phyloP scores from a whole-genome alignment of 1,139 yeast genomes.

The Insectozyma bohioensis region DNA sequence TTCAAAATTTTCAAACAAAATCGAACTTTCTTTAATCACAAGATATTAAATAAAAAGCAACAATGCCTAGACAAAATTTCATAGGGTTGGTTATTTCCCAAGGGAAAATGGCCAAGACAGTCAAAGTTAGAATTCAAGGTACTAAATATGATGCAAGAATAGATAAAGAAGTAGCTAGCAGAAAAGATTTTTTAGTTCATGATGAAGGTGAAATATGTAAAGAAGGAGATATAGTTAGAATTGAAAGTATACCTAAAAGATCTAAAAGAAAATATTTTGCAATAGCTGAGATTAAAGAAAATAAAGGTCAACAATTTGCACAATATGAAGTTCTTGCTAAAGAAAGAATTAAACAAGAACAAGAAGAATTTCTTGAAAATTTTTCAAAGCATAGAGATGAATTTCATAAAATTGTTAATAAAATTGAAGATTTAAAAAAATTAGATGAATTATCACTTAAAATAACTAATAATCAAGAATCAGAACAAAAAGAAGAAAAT shows the following conservation, averaged over 20 bases:
- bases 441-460: slow-evolving; percentile 43
- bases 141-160: slow-evolving; percentile 66
- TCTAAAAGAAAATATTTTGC: slow-evolving; percentile 85
- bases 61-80: slow-evolving; percentile 87
- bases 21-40: no score
- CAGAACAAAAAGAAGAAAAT: slow-evolving; percentile 16
- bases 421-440: slow-evolving; percentile 49
- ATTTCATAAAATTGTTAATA: slow-evolving; percentile 34
- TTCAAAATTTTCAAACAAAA: neutral
- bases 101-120: slow-evolving; percentile 94
- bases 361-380: slow-evolving; percentile 48
- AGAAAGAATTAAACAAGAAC: slow-evolving; percentile 61
- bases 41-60: slow-evolving; percentile 1
- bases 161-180: slow-evolving; percentile 72
- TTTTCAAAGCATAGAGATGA: slow-evolving; percentile 48
- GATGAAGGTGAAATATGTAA: slow-evolving; percentile 90
- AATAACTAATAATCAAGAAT: slow-evolving; percentile 20
- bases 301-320: slow-evolving; percentile 91
- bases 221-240: slow-evolving; percentile 94
- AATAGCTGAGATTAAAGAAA: slow-evolving; percentile 87
- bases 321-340: slow-evolving; percentile 75
- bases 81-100: slow-evolving; percentile 92
- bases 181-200: slow-evolving; percentile 87
- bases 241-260: slow-evolving; percentile 85
- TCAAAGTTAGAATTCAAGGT: slow-evolving; percentile 84